Base-by-base conservation (phyloP, 1,284 basidiomycete genomes). In the Abortiporus biennis region DNA sequence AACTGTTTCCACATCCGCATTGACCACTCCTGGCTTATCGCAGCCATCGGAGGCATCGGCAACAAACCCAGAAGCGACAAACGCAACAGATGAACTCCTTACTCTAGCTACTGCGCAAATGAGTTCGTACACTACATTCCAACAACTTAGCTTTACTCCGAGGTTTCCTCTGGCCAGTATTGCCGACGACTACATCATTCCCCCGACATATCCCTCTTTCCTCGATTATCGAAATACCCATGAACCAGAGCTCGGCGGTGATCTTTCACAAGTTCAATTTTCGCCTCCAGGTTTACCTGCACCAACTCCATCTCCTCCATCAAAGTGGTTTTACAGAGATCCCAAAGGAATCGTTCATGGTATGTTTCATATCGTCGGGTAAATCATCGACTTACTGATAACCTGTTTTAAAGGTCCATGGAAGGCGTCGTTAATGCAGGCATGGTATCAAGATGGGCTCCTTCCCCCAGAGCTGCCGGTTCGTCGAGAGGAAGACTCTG, bases 91-190 rank as follows among this genome's bases (percentile, higher is more conserved):
- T 41, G 87, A 90, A 54, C 60, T 86, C n/a, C 59, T 80, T 1
- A 69, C 80, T 6, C 63, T 86, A 4, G 76, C 80, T 21, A 76
- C 79, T 4, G 74, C 81, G 6, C 79, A 81, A 44, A 74, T 80
- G 62, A 84, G 85, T 19, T 79, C 87, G 22, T 92, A 92, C 57
- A 88, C 85, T 11, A 92, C 87, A 3, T 92, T 92, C 65, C 90
- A 92, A 56, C 89, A 92, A 62, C 67, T 92, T 4, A 72, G 71
- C 4, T 92, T 89, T 56, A 76, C 89, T 6, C 89, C 89, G 6
- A 80, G 74, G 45, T 88, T 92, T 53, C 89, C 89, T 13, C 69
- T 92, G 43, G 84, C 84, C n/a, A 75, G 83, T 1, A 85, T 92
- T 42, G 83, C 89, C 13, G 85, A 92, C 54, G 86, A 91, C 34